phyloP scores from a whole-genome alignment of 129 eudicot genomes.

The Escallonia herrerae region DNA sequence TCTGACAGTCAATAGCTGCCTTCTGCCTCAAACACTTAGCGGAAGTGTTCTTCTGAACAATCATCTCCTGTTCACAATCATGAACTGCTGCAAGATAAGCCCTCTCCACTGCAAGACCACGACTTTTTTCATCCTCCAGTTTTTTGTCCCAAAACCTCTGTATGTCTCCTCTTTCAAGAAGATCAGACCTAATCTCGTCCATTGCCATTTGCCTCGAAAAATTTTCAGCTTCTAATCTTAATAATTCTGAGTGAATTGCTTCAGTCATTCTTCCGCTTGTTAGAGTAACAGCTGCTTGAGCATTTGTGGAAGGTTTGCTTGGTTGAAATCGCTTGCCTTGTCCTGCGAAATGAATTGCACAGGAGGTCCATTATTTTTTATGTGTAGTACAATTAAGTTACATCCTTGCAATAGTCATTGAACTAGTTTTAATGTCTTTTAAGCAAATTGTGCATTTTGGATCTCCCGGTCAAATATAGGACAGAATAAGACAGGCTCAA shows the following conservation, averaged over 20 bases:
- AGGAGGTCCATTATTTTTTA: neutral
- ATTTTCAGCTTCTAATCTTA: conserved; percentile 56
- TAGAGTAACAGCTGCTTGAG: conserved; percentile 93
- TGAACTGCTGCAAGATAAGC: conserved; percentile 31
- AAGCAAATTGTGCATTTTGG: too few relatives aligned
- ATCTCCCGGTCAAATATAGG: too few relatives aligned
- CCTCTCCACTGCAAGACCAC: conserved; percentile 43
- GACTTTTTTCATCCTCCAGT: conserved; percentile 43
- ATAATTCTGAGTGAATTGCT: conserved; percentile 46
- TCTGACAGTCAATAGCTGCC: conserved; percentile 89
- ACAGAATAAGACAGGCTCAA: too few relatives aligned
- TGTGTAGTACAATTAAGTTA: too few relatives aligned
- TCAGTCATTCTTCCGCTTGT: conserved; percentile 64
- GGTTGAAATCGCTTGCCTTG: conserved; percentile 82
- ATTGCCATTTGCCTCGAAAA: conserved; percentile 39
- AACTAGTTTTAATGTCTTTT: too few relatives aligned
- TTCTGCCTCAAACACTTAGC: conserved; percentile 52
- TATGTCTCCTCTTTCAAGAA: conserved; percentile 80
- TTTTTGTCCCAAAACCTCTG: conserved; percentile 53
- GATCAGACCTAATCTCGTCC: conserved; percentile 53
- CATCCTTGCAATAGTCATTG: too few relatives aligned
- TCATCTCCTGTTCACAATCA: conserved; percentile 49
- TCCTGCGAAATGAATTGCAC: conserved; percentile 37
- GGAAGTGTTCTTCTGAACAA: conserved; percentile 24
- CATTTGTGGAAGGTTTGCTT: conserved; percentile 78